Conservation (phyloP, 2,329 filamentous ascomycete species). For the Lachnellula subtilissima region DNA sequence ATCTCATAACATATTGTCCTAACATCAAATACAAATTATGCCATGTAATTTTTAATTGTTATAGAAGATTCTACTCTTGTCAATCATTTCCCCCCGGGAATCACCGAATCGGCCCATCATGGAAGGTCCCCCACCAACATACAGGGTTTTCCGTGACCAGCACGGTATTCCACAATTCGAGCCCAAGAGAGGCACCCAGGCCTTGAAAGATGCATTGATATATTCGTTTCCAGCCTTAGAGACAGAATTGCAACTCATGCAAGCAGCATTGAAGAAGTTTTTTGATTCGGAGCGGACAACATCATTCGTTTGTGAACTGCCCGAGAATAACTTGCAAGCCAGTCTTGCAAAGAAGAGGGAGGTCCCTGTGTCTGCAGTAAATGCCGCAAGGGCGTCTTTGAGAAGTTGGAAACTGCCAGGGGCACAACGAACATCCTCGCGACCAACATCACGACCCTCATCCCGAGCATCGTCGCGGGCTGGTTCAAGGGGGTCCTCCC, state of each 20-base stretch:
- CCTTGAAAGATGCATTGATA: constrained; percentile 17
- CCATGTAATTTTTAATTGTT: neutral
- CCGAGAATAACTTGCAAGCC: constrained; percentile 15
- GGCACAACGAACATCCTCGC: neutral
- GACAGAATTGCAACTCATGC: constrained; percentile 19
- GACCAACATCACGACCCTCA: neutral
- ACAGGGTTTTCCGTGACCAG: constrained; percentile 17
- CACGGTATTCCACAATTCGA: constrained; percentile 20
- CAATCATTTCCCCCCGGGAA: neutral
- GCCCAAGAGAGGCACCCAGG: constrained; percentile 17
- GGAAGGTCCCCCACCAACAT: constrained; percentile 12
- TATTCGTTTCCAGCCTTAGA: constrained; percentile 17
- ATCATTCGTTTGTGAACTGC: constrained; percentile 15
- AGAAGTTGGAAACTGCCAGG: constrained; percentile 11
- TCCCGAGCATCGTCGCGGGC: constrained; percentile 7
- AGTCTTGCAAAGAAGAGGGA: constrained; percentile 14
- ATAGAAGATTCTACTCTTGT: neutral
- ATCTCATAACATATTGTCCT: no score
- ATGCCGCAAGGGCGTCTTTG: constrained; percentile 6
- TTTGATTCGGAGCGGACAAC: constrained; percentile 16
- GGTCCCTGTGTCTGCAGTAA: constrained; percentile 3
- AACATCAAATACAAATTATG: neutral
- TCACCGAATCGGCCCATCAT: neutral
- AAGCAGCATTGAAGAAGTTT: constrained; percentile 18
- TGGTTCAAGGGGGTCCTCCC: constrained; percentile 3